A percentile compares a stretch with the other conserved stretches of the same genome.
phyloP scores from a whole-genome alignment of 2,329 filamentous ascomycete genomes.

The Fusarium anguioides region DNA sequence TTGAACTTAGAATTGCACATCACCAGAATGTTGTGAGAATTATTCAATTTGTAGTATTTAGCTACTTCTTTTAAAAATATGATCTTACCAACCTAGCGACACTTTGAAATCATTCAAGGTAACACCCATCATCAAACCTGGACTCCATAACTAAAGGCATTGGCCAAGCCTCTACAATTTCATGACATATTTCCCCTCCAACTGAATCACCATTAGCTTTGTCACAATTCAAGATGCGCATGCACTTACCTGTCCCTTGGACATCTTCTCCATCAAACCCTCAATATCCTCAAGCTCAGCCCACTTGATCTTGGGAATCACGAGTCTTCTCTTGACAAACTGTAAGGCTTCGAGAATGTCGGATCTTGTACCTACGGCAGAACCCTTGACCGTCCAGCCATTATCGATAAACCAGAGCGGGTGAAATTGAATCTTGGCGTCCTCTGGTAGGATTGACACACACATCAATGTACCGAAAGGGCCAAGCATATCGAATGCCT shows the following conservation, averaged over 20 bases:
- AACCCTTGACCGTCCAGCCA: slow-evolving; percentile 51
- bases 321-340: slow-evolving; percentile 47
- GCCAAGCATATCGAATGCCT: slow-evolving; percentile 44
- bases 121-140: neutral
- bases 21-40: too few relatives aligned
- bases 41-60: too few relatives aligned
- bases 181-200: slow-evolving; percentile 36
- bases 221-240: rapidly evolving
- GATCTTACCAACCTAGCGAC: too few relatives aligned
- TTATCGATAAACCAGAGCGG: slow-evolving; percentile 51
- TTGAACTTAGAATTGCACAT: too few relatives aligned
- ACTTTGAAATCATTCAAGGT: too few relatives aligned
- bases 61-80: too few relatives aligned
- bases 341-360: slow-evolving; percentile 56
- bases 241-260: slow-evolving; percentile 23
- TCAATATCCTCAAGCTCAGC: slow-evolving; percentile 29
- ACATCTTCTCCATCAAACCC: slow-evolving; percentile 28
- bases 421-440: slow-evolving; percentile 45
- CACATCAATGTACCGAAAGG: slow-evolving; percentile 55
- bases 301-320: slow-evolving; percentile 30
- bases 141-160: neutral
- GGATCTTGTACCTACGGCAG: slow-evolving; percentile 51
- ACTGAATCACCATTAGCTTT: neutral
- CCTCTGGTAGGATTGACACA: slow-evolving; percentile 50
- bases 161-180: neutral